Evolutionary conservation across 495 filamentous ascomycete genomes (phyloP), one percentile per base, ranked within the genome.

Genomic region (Tuber umbilicatum): DNA sequence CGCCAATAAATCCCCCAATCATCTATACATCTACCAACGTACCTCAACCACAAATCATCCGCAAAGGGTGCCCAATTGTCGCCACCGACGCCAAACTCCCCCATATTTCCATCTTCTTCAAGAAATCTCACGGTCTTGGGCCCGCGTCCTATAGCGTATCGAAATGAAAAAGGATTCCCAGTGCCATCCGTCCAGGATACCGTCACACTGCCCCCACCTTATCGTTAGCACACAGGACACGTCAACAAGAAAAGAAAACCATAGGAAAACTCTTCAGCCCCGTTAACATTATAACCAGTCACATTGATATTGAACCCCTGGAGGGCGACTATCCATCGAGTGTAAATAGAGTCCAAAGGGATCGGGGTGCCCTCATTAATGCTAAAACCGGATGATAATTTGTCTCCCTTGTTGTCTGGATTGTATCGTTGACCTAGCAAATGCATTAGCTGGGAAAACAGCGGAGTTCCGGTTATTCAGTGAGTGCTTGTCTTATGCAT

Each of bases 31-130:
- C 16, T 37, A 37, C 31, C 17, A 31, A 73, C 77, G 45, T n/a
- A 82, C 76, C 73, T 73, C 69, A 83, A 9, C 68, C 73, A 77
- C 23, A 84, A 35, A 76, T 84, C 78, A 74, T 84, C 83, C 39
- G 84, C 70, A 71, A 84, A 84, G 71, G 84, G 81, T 72, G 84
- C 83, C 83, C 83, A 60, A 27, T 84, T 78, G 6, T 76, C 38
- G 10, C 37, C 50, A 2, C 75, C 76, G 16, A 37, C 45, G 17
- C 82, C 81, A 77, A 76, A 84, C 31, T 75, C 81, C 77, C 42
- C 78, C 39, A 40, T 40, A 40, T 40, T 40, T 40, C 39, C 5
- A 40, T 6, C 39, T 40, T 40, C 2, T 40, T 7, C 39, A 40
- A 40, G 75, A 40, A 84, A 60, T 79, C 70, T 81, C 83, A 84